Conservation (phyloP, 2,329 filamentous ascomycete species). For the Mycocentrospora acerina region DNA sequence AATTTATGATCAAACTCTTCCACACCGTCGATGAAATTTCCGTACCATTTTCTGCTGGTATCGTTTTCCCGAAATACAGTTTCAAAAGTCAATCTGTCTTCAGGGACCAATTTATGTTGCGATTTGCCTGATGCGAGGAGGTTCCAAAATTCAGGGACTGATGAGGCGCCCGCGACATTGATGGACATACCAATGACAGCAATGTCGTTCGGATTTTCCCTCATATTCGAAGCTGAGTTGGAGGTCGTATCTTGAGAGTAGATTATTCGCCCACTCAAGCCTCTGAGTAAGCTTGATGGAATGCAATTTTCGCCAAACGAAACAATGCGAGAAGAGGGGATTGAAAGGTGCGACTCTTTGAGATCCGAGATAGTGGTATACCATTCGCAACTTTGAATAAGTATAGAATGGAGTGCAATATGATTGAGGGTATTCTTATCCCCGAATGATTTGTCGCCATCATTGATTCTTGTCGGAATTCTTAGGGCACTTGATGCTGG, state of each 20-base stretch:
- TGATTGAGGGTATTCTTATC: neutral
- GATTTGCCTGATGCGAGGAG: slow-evolving; percentile 10
- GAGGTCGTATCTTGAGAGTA: slow-evolving; percentile 1
- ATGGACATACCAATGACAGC: slow-evolving; percentile 21
- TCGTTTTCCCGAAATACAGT: slow-evolving; percentile 2
- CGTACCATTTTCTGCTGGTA: slow-evolving; percentile 8
- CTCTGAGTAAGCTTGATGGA: slow-evolving; percentile 1
- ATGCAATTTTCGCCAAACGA: slow-evolving; percentile 5
- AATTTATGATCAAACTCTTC: slow-evolving; percentile 37
- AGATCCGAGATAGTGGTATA: neutral
- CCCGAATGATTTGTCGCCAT: neutral
- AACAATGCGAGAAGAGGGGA: neutral
- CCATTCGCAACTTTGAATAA: slow-evolving; percentile 3
- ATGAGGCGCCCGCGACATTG: slow-evolving; percentile 14
- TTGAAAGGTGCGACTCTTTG: neutral
- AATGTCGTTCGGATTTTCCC: slow-evolving; percentile 4
- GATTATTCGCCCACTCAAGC: slow-evolving; percentile 1
- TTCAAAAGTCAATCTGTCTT: slow-evolving; percentile 4
- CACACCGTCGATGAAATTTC: slow-evolving; percentile 25
- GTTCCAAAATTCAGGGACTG: slow-evolving; percentile 13
- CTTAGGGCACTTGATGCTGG: neutral
- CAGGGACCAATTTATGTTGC: slow-evolving; percentile 1
- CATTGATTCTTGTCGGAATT: no score
- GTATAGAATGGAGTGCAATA: neutral
- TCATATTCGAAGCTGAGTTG: neutral